Base-by-base conservation (phyloP, 228 moss, liverwort and hornwort species). In the Sphagnum fallax region DNA sequence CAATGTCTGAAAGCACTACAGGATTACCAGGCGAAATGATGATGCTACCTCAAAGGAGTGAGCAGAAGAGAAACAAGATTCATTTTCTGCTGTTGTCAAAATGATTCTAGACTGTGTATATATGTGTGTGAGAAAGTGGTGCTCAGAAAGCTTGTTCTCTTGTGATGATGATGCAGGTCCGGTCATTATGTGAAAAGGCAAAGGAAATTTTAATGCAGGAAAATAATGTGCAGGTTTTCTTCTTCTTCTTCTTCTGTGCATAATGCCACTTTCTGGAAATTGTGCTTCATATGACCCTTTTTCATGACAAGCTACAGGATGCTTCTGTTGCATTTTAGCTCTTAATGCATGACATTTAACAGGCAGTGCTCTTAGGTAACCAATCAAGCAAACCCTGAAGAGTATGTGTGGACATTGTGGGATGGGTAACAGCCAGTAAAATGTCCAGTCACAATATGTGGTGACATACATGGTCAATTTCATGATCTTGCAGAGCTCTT, bases 181-280 rank as follows among this genome's bases (percentile, higher is more conserved):
- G 84, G 79, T 68, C 70, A 68, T 14, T 88, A 51, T 84, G 88
- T 65, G 88, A 84, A 53, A 88, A 84, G 67, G 87, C 87, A 47
- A 87, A 87, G 75, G 87, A 84, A 75, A 81, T 87, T 75, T 71
- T 84, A 75, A 87, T 79, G 84, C 76, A 84, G 75, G 83, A 87
- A 64, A 84, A 87, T 0, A 84, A 87, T 63, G 87, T 87, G 49
- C 88, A 88, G 88, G 88, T 88, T 69, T 52, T 52, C 6, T 16
- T 52, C 62, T 15, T 47, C 7, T 7, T 7, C 14, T 63, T n/a
- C 12, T 15, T 53, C 1, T 15, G n/a, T 60, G 16, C 16, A 13
- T 1, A 47, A 7, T 47, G 10, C 6, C 47, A 52, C 32, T 6
- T 47, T 52, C 63, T 8, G 48, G 70, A 12, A 12, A 10, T 68